phyloP scores from a whole-genome alignment of 129 eudicot genomes.

The Lonicera japonica region DNA sequence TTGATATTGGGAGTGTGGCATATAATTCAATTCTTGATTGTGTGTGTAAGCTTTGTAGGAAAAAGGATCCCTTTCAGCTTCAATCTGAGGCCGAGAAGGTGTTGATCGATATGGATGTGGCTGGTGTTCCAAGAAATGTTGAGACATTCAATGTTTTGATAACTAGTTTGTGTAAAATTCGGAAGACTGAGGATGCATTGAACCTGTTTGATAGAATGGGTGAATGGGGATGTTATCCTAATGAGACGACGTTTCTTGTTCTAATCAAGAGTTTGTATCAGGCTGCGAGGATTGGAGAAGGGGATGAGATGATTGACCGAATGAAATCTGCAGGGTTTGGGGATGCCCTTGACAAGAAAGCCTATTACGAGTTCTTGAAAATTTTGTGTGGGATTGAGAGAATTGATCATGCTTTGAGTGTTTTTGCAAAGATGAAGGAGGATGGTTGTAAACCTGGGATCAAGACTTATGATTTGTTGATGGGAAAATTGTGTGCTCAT shows the following conservation, averaged over 20 bases:
- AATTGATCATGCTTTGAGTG: conserved; percentile 73
- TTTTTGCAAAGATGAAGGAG: conserved; percentile 74
- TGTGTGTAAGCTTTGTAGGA: conserved; percentile 75
- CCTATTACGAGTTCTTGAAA: conserved; percentile 57
- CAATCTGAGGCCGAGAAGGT: conserved; percentile 58
- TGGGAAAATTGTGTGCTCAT: conserved; percentile 71
- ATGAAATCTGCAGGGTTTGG: conserved; percentile 87
- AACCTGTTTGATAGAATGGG: conserved; percentile 68
- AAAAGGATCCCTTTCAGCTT: conserved; percentile 78
- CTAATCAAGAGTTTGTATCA: conserved; percentile 83
- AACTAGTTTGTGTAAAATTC: conserved; percentile 61
- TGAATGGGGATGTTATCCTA: conserved; percentile 88
- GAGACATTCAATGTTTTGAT: conserved; percentile 84
- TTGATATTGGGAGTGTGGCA: conserved; percentile 53
- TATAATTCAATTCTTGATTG: conserved; percentile 89
- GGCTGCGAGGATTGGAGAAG: conserved; percentile 89
- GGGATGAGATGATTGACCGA: conserved; percentile 90
- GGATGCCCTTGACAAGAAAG: conserved; percentile 55
- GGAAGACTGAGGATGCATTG: conserved; percentile 67
- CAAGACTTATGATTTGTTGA: conserved; percentile 76
- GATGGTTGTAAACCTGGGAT: conserved; percentile 73
- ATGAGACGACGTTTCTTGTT: conserved; percentile 67
- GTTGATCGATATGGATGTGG: conserved; percentile 79
- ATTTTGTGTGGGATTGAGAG: conserved; percentile 91
- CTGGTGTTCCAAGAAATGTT: conserved; percentile 83